Evolutionary conservation across 306 rosid genomes (phyloP).

Genomic region (Ormosia emarginata): DNA sequence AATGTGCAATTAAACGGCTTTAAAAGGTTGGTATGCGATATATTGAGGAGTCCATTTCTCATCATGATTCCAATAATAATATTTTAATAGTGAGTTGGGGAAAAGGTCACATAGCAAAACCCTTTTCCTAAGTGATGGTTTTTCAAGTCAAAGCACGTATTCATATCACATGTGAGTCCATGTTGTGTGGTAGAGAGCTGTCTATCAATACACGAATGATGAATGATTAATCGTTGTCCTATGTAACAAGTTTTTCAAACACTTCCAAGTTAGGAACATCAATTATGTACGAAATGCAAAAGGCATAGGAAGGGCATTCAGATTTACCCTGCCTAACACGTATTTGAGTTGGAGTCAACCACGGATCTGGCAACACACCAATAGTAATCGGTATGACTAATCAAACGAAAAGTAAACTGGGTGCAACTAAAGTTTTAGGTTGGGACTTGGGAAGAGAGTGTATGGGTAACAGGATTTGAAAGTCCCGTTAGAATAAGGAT

Average conservation of each 20-base stretch:
- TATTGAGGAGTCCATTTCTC: slow-evolving; percentile 5
- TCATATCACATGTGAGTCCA: slow-evolving; percentile 27
- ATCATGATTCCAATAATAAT: slow-evolving; percentile 16
- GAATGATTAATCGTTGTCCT: slow-evolving; percentile 25
- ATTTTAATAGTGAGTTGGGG: neutral
- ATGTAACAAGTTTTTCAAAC: slow-evolving; percentile 27
- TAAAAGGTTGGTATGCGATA: slow-evolving; percentile 21
- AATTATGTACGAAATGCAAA: neutral
- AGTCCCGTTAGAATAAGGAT: neutral
- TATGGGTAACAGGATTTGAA: neutral
- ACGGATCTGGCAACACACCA: neutral
- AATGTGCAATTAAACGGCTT: neutral
- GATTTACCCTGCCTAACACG: slow-evolving; percentile 18
- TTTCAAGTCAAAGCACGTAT: slow-evolving; percentile 25
- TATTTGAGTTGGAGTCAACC: neutral
- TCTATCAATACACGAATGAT: neutral
- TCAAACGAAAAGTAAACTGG: neutral
- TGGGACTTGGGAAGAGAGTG: neutral
- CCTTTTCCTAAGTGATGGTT: neutral
- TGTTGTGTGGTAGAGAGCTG: slow-evolving; percentile 13
- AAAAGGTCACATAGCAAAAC: neutral
- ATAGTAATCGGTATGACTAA: neutral
- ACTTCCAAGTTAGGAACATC: neutral
- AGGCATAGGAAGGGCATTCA: neutral
- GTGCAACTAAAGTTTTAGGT: neutral